Evolutionary conservation across 352 stramenopile genomes (phyloP).

Genomic region (Nannochloropsis limnetica): DNA sequence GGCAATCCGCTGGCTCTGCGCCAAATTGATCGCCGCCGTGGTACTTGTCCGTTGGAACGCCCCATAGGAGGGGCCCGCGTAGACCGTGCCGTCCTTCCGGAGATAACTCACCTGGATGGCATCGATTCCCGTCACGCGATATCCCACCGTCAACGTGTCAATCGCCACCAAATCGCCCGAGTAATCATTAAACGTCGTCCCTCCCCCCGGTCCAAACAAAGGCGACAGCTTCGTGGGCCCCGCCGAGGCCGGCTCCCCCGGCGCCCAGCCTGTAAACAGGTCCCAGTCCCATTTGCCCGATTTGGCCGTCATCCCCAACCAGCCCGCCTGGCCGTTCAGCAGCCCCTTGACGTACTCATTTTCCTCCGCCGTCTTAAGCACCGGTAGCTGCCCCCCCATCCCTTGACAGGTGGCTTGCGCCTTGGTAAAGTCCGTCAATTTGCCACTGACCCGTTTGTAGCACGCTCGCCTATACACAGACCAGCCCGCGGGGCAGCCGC

Average conservation of each 20-base stretch:
- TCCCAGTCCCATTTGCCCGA: neutral
- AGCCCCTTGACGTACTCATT: neutral
- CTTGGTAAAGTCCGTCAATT: neutral
- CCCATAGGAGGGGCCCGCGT: neutral
- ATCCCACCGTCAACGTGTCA: neutral
- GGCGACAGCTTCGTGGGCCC: neutral
- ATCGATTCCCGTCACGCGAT: neutral
- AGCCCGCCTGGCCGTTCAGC: neutral
- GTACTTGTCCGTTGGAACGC: neutral
- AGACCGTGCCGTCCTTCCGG: neutral
- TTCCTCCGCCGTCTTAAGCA: neutral
- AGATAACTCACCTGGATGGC: neutral
- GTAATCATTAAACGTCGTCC: neutral
- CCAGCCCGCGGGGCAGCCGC: neutral
- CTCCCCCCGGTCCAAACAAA: neutral
- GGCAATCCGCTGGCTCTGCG: neutral
- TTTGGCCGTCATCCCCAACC: conserved; percentile 9
- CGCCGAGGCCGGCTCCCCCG: neutral
- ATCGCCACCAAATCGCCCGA: neutral
- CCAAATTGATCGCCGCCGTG: neutral
- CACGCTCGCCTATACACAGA: neutral
- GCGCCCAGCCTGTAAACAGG: neutral
- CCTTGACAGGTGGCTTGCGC: neutral
- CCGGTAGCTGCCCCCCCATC: neutral
- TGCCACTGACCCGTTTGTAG: neutral